Evolutionary conservation across 768 basidiomycete genomes (phyloP), one percentile per base, ranked within the genome.

Genomic region (Amanita pseudoporphyria): DNA sequence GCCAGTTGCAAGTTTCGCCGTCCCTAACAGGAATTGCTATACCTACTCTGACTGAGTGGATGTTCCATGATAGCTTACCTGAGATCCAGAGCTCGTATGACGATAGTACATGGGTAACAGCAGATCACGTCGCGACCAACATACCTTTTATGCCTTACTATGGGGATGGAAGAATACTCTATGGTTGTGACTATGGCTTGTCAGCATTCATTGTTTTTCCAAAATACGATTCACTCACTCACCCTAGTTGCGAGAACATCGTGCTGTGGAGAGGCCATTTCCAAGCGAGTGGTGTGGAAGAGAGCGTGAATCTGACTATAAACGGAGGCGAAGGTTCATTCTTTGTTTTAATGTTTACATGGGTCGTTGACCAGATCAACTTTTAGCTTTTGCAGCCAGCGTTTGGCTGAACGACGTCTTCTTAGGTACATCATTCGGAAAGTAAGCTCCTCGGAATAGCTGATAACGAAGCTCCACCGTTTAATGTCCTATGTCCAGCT

Each of bases 121-220:
- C 86, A 13, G 72, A 87, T 56, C 81, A 81, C 52, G 84, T 73
- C n/a, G 72, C 70, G 18, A 89, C 89, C 24, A 87, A 85, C 55
- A 81, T 83, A 50, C 82, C 84, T 1, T 70, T 70, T 43, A 78
- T 79, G 57, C 83, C 84, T 3, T 68, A 75, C 53, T 86, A 84
- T 54, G 85, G 85, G 1, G 84, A 87, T 53, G 85, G 84, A 1
- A 70, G 84, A 32, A 67, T 89, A n/a, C 65, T 92, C 24, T 90
- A 87, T 62, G 87, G 86, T 1, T 90, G 87, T 58, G 89, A 91
- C 63, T 92, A 92, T 62, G 84, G 80, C 51, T 92, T 82, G 87
- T 89, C 52, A 63, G 82, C 63, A n/a, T 13, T 16, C 30, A 35
- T 35, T 33, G 52, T 38, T 30, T 22, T 26, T 30, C 46, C 19